Evolutionary conservation across 2,329 filamentous ascomycete species (phyloP).

Genomic region (Pseudopithomyces maydicus): DNA sequence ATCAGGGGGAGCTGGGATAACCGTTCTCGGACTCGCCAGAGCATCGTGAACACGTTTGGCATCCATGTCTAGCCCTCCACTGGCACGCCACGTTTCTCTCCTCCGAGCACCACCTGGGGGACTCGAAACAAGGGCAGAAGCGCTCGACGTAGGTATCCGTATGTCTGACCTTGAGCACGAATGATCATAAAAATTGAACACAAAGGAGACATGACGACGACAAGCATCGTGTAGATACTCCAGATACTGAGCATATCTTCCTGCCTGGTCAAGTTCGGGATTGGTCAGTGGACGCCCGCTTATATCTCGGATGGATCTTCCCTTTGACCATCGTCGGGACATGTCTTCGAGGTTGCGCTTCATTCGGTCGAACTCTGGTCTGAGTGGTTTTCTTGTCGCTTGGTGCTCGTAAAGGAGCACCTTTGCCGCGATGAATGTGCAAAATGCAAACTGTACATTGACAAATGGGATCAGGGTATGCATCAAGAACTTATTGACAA

Average conservation of each 20-base stretch:
- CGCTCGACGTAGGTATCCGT: not conserved
- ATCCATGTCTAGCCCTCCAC: not conserved
- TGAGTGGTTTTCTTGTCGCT: slow-evolving; percentile 19
- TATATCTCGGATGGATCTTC: not conserved
- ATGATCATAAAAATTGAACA: slow-evolving; percentile 40
- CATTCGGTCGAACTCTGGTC: slow-evolving; percentile 31
- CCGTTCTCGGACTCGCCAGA: not conserved
- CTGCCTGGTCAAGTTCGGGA: slow-evolving; percentile 25
- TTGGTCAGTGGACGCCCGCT: not conserved
- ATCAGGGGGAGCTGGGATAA: not conserved
- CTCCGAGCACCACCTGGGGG: not conserved
- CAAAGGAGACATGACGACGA: slow-evolving; percentile 23
- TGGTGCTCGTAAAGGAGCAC: slow-evolving; percentile 36
- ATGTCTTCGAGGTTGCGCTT: slow-evolving; percentile 34
- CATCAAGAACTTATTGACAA: slow-evolving; percentile 38
- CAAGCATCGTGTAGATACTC: slow-evolving; percentile 27
- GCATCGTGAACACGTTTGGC: not conserved
- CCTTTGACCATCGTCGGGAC: slow-evolving; percentile 29
- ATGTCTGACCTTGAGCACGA: slow-evolving; percentile 20
- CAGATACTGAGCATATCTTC: slow-evolving; percentile 31
- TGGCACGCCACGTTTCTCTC: not conserved
- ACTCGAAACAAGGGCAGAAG: not conserved
- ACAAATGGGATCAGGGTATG: slow-evolving; percentile 39
- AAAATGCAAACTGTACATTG: slow-evolving; percentile 41
- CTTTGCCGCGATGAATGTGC: slow-evolving; percentile 39